Evolutionary conservation across 371 early-diverging fungal genomes (phyloP).

Genomic region (Mucor velutinosus): DNA sequence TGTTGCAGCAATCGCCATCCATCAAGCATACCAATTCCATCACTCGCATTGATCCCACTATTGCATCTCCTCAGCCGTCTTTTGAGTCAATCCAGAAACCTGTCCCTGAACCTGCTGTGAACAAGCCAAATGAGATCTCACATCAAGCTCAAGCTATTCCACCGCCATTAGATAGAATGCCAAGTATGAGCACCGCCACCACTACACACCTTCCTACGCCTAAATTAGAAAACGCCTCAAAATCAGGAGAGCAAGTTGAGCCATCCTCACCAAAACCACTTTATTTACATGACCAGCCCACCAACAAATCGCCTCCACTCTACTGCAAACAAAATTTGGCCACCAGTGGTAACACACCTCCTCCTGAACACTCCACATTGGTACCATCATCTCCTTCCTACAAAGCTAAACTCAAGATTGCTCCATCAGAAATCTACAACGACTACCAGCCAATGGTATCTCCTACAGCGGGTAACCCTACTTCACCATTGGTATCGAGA

Average conservation of each 20-base stretch:
- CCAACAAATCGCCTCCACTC: not conserved
- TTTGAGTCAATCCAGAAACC: not conserved
- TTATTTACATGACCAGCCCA: not conserved
- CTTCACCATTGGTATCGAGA: not conserved
- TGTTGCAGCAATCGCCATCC: not conserved
- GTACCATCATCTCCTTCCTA: not conserved
- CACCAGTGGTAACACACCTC: not conserved
- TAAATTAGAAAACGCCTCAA: not conserved
- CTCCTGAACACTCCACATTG: not conserved
- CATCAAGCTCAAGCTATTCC: not conserved
- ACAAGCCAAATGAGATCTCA: not conserved
- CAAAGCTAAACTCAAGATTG: not conserved
- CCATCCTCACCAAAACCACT: not conserved
- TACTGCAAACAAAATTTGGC: not conserved
- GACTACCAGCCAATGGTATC: not conserved
- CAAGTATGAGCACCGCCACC: not conserved
- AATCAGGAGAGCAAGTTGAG: not conserved
- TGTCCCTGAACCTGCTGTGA: not conserved
- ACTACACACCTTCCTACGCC: not conserved
- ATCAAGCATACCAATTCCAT: not conserved
- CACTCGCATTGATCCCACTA: not conserved
- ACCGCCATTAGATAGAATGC: not conserved
- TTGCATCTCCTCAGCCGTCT: not conserved
- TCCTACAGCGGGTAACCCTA: not conserved
- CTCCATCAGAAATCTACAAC: not conserved